Evolutionary conservation across 2,329 filamentous ascomycete genomes (phyloP), one percentile per base, ranked within the genome.

Genomic region (Beauveria rudraprayagi): DNA sequence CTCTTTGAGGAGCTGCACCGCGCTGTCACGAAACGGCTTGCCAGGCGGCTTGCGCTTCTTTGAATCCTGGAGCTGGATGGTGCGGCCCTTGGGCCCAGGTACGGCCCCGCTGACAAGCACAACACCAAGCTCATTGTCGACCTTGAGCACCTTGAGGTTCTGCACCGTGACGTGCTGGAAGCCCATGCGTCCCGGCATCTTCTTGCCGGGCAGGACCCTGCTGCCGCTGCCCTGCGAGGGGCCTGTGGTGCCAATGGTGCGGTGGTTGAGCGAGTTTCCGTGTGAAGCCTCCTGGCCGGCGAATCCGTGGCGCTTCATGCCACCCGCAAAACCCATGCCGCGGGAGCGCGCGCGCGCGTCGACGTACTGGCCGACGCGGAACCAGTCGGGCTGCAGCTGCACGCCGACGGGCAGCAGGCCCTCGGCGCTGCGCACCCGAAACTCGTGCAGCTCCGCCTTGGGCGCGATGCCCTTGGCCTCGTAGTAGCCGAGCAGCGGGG

Each of bases 101-200:
- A 99, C 87, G 65, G 86, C 83, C 34, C 93, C 94, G 76, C 89
- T 91, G 65, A 99, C 87, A 58, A 97, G 85, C 62, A 99, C 85
- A 68, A 96, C 85, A 22, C 94, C 94, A 70, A 92, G 88, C 73
- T 90, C 88, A 68, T 87, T 83, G 76, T 97, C 92, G 40, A 96
- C 88, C 79, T 91, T 88, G 72, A 99, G 77, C 58, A 99, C 86
- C 76, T 88, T 90, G 68, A 97, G 78, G 76, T 96, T 97, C 81
- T 97, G 92, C 62, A 94, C 83, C 53, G 94, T 99, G 61, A 92
- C 89, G 67, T 85, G 86, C 75, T 96, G 84, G 66, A 89, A 90
- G 65, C 94, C 94, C 94, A 99, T 97, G 63, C 91, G 86, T 60
- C 94, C 94, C 3, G 94, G 86, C 94, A 99, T 99, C 78, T 92